phyloP scores from a whole-genome alignment of 2,329 filamentous ascomycete genomes.

The Colletotrichum tofieldiae region DNA sequence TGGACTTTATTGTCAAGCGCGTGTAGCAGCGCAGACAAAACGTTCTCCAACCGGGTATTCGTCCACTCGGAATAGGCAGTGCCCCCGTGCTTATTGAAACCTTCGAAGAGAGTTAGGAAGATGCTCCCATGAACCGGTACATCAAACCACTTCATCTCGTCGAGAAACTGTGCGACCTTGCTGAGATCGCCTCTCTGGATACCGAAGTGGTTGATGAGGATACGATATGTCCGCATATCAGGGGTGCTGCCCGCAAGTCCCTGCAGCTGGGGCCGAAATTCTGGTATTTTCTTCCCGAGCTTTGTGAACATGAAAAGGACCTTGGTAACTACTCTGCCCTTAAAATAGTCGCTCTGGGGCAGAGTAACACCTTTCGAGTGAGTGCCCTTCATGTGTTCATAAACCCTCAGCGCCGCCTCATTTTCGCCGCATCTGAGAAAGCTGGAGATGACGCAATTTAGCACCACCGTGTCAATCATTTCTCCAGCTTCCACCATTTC shows the following conservation, averaged over 20 bases:
- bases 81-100: conserved; percentile 83
- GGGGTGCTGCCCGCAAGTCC: conserved; percentile 77
- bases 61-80: conserved; percentile 79
- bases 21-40: conserved; percentile 76
- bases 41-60: conserved; percentile 74
- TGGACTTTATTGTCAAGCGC: conserved; percentile 65
- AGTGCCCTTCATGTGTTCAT: conserved; percentile 84
- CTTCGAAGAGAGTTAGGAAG: conserved; percentile 86
- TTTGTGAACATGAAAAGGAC: conserved; percentile 72
- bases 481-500: conserved; percentile 89
- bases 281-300: conserved; percentile 69
- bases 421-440: conserved; percentile 84
- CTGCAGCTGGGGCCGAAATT: conserved; percentile 71
- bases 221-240: conserved; percentile 83
- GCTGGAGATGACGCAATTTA: conserved; percentile 89
- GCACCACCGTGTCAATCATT: conserved; percentile 87
- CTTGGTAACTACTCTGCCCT: conserved; percentile 66
- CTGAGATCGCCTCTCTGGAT: conserved; percentile 78
- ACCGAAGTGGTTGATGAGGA: conserved; percentile 84
- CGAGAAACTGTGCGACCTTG: conserved; percentile 79
- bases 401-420: conserved; percentile 83
- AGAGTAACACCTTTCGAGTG: conserved; percentile 59
- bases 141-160: conserved; percentile 82
- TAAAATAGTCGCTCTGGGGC: conserved; percentile 63
- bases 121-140: conserved; percentile 82